Base-by-base conservation (phyloP, 2,329 filamentous ascomycete genomes). In the Pseudogymnoascus pannorum region DNA sequence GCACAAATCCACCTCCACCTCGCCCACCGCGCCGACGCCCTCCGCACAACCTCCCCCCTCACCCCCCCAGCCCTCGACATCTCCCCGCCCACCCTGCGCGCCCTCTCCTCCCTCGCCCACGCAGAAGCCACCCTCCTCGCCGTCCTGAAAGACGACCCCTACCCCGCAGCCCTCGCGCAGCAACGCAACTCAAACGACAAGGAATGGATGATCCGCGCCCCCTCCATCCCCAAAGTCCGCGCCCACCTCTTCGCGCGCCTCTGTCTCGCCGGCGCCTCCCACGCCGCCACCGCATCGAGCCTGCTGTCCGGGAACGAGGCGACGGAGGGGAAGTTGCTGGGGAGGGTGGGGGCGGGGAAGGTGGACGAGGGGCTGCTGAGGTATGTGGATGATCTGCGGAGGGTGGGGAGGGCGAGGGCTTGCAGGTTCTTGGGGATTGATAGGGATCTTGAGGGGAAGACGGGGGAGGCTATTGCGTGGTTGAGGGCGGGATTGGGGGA, bases 191-290 rank as follows among this genome's bases (percentile, higher is more conserved):
- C 87, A 60, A 86, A 87, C 67, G 91, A 92, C 73, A 91, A 84
- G 64, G 93, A 97, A 67, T 99, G 93, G 93, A 97, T 97, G 92
- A 95, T 94, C 73, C 91, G 89, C 69, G 84, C 91, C 0, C 91
- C 93, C 0, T 86, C 91, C 58, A 90, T 97, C 57, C 89, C 92
- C 29, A 92, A 93, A 71, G 92, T 96, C 16, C 86, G 93, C 54
- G 91, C 91, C 7, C 87, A 95, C 69, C 79, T 99, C 1, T 95
- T 95, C 70, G 92, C 92, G 1, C 82, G 93, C 1, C 78, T 97
- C 6, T 97, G 92, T 72, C 81, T 97, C 9, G 91, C 92, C 0
- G 91, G 92, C 0, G 87, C 89, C 0, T 92, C 97, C 67, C 92
- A 97, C 73, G 92, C 92, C 1, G 84, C 87, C 24, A 87, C 88